These are phyloP conservation scores for Exophiala viscosa DNA, from an alignment of 2,329 filamentous ascomycete species.

Conservation along the genomic window DNA sequence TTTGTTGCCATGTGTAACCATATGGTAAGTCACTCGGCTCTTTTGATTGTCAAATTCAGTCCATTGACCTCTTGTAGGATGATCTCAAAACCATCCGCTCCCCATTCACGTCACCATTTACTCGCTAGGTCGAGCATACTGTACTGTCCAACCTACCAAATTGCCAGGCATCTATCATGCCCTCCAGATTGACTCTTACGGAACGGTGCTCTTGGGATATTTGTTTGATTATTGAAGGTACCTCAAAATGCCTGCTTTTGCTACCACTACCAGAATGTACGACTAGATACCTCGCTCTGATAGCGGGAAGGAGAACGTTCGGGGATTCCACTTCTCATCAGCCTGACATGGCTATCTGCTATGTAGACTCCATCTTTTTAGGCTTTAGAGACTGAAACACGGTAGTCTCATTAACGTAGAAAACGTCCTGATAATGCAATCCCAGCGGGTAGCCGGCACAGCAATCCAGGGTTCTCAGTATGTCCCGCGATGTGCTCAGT, in stretches of 20 bases:
- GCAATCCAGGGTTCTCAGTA: neutral
- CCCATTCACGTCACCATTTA: conserved; percentile 26
- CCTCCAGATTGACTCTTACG: neutral
- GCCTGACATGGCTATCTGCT: neutral
- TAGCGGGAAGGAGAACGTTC: neutral
- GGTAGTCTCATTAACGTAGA: neutral
- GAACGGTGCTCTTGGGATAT: conserved; percentile 2
- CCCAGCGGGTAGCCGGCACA: too few relatives aligned
- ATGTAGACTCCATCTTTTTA: conserved; percentile 4
- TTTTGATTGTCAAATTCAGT: conserved; percentile 36
- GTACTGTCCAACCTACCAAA: conserved; percentile 10
- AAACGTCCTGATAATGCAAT: too few relatives aligned
- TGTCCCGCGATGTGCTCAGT: neutral
- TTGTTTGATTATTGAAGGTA: neutral
- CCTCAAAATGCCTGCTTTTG: neutral
- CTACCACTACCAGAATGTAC: neutral
- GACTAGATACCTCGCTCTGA: neutral
- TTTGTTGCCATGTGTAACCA: conserved; percentile 93
- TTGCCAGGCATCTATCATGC: conserved; percentile 4
- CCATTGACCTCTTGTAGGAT: conserved; percentile 22
- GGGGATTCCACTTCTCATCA: neutral
- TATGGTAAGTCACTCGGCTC: conserved; percentile 57
- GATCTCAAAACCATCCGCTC: conserved; percentile 29
- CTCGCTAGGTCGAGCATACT: conserved; percentile 17
- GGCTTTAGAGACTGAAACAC: neutral